A percentile compares a stretch with the other conserved stretches of the same genome.
Evolutionary conservation across 352 stramenopile genomes (phyloP).

Genomic region (Phytophthora capsici): DNA sequence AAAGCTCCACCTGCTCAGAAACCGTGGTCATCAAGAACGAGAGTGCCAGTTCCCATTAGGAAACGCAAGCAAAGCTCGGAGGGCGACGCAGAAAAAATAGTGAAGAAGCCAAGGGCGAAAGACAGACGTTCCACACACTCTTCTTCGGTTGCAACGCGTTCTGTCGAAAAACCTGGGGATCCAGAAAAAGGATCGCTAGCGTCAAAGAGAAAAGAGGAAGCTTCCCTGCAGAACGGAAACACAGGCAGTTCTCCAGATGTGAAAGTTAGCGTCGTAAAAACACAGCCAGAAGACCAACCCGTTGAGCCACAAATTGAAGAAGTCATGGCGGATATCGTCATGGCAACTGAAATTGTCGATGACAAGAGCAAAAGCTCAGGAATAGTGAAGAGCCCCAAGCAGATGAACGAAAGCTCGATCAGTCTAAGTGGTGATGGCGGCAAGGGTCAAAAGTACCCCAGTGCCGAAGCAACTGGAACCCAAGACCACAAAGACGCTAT

Average conservation of each 20-base stretch:
- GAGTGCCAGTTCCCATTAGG: constrained; percentile 11
- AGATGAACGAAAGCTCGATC: constrained; percentile 12
- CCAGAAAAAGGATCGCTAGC: not conserved
- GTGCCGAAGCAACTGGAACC: not conserved
- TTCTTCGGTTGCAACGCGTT: constrained; percentile 14
- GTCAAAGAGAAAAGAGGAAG: not conserved
- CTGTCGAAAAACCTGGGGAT: constrained; percentile 22
- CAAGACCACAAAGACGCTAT: not conserved
- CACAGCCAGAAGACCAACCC: not conserved
- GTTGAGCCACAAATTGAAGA: constrained; percentile 14
- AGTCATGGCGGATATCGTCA: constrained; percentile 14
- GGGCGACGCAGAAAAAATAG: constrained; percentile 14
- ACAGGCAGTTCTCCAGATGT: not conserved
- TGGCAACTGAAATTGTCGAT: constrained; percentile 10
- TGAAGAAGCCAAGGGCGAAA: constrained; percentile 45
- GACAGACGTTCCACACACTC: constrained; percentile 17
- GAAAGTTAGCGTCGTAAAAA: not conserved
- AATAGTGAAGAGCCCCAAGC: constrained; percentile 3
- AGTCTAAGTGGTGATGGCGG: constrained; percentile 4
- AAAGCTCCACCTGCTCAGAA: constrained; percentile 1
- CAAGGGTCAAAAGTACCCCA: no score
- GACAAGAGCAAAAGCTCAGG: constrained; percentile 3
- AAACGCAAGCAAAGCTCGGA: constrained; percentile 53
- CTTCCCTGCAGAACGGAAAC: not conserved
- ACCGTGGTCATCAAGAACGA: constrained; percentile 21